Conservation (phyloP, 164 flowering plant genomes). For the Euptelea pleiosperma region DNA sequence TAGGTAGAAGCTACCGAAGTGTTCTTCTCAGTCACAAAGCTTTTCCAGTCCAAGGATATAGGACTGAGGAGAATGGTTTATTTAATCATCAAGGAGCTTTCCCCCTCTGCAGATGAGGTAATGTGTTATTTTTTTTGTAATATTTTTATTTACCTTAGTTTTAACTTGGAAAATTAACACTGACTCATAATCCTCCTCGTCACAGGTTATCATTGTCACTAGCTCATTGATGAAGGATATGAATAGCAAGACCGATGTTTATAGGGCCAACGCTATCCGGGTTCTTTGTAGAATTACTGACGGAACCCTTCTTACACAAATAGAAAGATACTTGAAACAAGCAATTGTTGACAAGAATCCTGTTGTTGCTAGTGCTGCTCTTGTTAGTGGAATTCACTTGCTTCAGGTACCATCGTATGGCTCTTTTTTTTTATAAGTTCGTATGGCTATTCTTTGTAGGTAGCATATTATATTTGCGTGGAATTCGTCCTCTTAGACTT, state of each 20-base stretch:
- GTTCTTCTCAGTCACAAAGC: conserved; percentile 91
- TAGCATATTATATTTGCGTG: not conserved
- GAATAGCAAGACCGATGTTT: conserved; percentile 94
- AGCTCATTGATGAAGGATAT: conserved; percentile 97
- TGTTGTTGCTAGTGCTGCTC: conserved; percentile 92
- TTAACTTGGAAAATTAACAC: not conserved
- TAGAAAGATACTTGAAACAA: conserved; percentile 92
- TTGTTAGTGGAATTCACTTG: conserved; percentile 92
- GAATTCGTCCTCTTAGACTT: not conserved
- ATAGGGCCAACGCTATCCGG: conserved; percentile 88
- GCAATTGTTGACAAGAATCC: conserved; percentile 97
- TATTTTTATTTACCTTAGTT: not conserved
- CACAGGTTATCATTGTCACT: conserved; percentile 85
- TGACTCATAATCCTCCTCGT: conserved; percentile 10
- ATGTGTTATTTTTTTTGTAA: not conserved
- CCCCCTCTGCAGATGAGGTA: conserved; percentile 97
- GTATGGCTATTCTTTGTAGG: not conserved
- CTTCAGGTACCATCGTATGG: conserved; percentile 57
- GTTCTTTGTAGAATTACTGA: conserved; percentile 85
- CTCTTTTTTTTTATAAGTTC: too few species aligned
- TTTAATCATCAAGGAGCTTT: conserved; percentile 91
- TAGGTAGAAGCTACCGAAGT: conserved; percentile 97
- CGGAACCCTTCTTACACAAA: conserved; percentile 86
- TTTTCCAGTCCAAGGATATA: conserved; percentile 86
- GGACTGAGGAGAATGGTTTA: conserved; percentile 97